Base-by-base conservation (phyloP, 768 basidiomycete species). In the Tulasnella calospora region DNA sequence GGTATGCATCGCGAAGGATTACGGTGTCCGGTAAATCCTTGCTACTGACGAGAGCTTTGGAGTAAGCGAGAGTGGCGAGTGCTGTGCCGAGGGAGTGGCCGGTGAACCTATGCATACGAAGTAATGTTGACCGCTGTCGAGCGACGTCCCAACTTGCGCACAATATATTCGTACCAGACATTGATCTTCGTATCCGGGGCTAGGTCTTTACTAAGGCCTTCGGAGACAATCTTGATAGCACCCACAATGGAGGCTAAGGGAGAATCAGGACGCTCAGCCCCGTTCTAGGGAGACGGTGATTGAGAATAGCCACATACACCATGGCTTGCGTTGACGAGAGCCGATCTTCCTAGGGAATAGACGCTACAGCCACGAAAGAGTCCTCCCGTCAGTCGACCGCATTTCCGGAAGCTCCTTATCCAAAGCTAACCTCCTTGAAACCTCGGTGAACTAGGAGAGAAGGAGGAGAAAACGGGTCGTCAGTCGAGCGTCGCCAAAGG, bases 1-100 rank as follows among this genome's bases (percentile, higher is more conserved):
- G 51, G 71, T 82, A 82, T 15, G 81, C 81, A 71, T 82, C 80
- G 23, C 81, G 80, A 44, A 82, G 57, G 23, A 67, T n/a, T 10
- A 77, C 74, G 27, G 33, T 74, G 27, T 57, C 72, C 23, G 70
- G 79, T 1, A 74, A 57, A 4, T 70, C 67, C 4, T 73, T 71
- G 30, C 13, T 8, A 17, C 27, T 55, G 67, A 71, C 44, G 30
- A 78, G 46, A 19, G 77, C 44, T 41, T 72, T 71, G 1, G 77
- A 30, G 77, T 80, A 80, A 2, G 69, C 79, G 23, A 80, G 57
- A 40, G 71, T 61, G 33, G 79, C 79, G 71, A 76, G 79, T 15
- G 79, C 79, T 6, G 80, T 80, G 33, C 79, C 79, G n/a, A 80
- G 73, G 57, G 71, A 74, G 67, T 80, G 79, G 9, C 79, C 79